Conservation (phyloP, 2,329 filamentous ascomycete genomes). For the Dothidotthia symphoricarpi region DNA sequence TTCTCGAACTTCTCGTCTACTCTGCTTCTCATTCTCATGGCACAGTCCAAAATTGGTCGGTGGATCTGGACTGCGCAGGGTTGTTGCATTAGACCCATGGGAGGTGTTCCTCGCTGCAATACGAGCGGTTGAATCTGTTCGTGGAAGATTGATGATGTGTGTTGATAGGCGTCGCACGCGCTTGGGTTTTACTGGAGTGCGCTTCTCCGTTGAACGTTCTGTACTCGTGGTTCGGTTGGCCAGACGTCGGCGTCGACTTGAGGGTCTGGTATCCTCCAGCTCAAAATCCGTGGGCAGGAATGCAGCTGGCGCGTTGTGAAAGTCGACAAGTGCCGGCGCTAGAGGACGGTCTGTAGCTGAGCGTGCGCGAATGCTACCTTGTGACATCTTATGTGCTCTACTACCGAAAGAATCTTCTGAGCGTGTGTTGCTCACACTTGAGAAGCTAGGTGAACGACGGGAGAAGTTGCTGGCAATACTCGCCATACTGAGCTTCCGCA, state of each 20-base stretch:
- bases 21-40: slow-evolving; percentile 18
- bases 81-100: slow-evolving; percentile 20
- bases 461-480: slow-evolving; percentile 75
- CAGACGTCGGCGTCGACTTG: slow-evolving; percentile 28
- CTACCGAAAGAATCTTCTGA: slow-evolving; percentile 38
- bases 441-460: slow-evolving; percentile 64
- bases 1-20: slow-evolving; percentile 14
- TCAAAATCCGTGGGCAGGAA: slow-evolving; percentile 52
- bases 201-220: slow-evolving; percentile 26
- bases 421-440: slow-evolving; percentile 41
- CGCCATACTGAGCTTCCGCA: slow-evolving; percentile 81
- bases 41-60: slow-evolving; percentile 5
- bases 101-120: slow-evolving; percentile 18
- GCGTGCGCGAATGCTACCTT: slow-evolving; percentile 25
- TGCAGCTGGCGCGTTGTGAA: slow-evolving; percentile 49
- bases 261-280: slow-evolving; percentile 30
- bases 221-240: slow-evolving; percentile 24
- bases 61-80: slow-evolving; percentile 13
- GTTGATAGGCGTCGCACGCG: slow-evolving; percentile 33
- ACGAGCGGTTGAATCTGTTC: slow-evolving; percentile 23
- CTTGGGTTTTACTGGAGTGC: slow-evolving; percentile 22
- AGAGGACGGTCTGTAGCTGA: slow-evolving; percentile 28
- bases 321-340: slow-evolving; percentile 43
- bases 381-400: slow-evolving; percentile 26
- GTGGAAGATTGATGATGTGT: slow-evolving; percentile 31